A percentile compares a stretch with the other conserved stretches of the same genome.
phyloP scores from a whole-genome alignment of 2,329 filamentous ascomycete genomes.

The Talaromyces marneffei region DNA sequence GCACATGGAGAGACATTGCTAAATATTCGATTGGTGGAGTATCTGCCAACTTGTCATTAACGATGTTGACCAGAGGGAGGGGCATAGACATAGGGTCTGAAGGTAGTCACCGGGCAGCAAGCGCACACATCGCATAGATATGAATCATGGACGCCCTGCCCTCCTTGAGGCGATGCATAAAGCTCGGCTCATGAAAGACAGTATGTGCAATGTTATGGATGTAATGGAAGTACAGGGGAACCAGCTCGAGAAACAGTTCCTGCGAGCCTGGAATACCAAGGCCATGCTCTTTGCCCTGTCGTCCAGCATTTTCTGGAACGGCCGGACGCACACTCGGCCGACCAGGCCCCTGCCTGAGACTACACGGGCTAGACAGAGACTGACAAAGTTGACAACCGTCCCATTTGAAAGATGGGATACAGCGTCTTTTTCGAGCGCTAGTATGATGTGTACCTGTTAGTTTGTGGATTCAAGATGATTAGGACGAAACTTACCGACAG shows the following conservation, averaged over 20 bases:
- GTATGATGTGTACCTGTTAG: not conserved
- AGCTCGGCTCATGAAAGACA: not conserved
- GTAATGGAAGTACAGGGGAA: not conserved
- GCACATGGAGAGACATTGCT: not conserved
- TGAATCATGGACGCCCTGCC: not conserved
- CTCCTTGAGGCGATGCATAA: not conserved
- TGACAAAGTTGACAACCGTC: not conserved
- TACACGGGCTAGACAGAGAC: not conserved
- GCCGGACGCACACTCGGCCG: not conserved
- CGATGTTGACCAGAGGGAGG: not conserved
- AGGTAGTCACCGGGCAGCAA: not conserved
- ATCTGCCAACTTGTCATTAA: not conserved
- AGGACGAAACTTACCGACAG: not conserved
- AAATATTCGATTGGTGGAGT: not conserved
- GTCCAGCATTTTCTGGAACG: not conserved
- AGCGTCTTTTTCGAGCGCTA: not conserved
- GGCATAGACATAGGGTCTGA: not conserved
- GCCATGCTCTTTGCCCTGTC: not conserved
- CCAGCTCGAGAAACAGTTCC: not conserved
- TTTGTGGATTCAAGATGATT: not conserved
- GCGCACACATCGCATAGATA: not conserved
- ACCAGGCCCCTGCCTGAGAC: not conserved
- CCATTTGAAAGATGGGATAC: not conserved
- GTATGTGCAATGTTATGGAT: not conserved
- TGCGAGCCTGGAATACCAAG: not conserved